Conservation (phyloP, 345 rosid species). For the Camelina laxa region DNA sequence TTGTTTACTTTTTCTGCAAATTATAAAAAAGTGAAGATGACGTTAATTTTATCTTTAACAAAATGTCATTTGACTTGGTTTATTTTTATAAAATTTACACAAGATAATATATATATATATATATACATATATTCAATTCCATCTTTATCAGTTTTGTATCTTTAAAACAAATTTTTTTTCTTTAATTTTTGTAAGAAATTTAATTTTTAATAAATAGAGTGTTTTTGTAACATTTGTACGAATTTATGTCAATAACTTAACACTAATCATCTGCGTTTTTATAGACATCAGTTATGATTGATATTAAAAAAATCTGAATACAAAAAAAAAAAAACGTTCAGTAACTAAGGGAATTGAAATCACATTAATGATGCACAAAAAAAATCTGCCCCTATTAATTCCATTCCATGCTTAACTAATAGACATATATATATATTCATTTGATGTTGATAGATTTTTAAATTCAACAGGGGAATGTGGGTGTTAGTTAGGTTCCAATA, state of each 20-base stretch:
- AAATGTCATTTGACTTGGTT: not conserved
- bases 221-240: not conserved
- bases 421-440: not conserved
- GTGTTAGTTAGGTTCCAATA: not conserved
- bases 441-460: not conserved
- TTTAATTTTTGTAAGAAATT: no score
- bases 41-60: not conserved
- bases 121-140: no score
- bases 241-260: not conserved
- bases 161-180: no score
- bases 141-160: conserved; percentile 1
- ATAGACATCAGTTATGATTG: conserved; percentile 15
- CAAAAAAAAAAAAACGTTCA: not conserved
- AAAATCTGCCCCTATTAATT: not conserved
- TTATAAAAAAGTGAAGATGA: not conserved
- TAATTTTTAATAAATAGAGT: not conserved
- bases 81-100: not conserved
- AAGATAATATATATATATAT: no score
- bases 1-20: conserved; percentile 14
- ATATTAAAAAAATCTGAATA: not conserved
- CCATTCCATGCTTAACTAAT: not conserved
- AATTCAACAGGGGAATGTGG: conserved; percentile 21
- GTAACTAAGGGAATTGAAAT: not conserved
- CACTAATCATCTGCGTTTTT: not conserved
- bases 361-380: conserved; percentile 19